Conservation (phyloP, 2,329 filamentous ascomycete genomes). For the Neonectria coccinea region DNA sequence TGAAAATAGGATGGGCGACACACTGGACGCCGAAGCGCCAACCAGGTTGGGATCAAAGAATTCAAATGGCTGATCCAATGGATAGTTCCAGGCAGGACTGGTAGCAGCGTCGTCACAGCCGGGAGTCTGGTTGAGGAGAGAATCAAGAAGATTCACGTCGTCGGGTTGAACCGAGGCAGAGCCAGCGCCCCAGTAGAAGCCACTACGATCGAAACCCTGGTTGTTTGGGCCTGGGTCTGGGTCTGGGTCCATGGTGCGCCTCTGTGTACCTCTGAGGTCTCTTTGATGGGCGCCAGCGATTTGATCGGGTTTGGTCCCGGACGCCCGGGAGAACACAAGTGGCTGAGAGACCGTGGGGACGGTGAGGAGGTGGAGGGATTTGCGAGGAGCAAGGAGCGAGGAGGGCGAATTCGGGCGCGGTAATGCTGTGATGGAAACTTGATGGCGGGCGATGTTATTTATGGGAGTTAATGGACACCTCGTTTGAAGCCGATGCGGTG, state of each 20-base stretch:
- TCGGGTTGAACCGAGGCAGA: neutral
- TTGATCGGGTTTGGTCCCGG: neutral
- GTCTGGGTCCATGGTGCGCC: slow-evolving; percentile 25
- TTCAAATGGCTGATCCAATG: neutral
- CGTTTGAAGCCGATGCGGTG: neutral
- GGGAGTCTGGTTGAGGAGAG: slow-evolving; percentile 27
- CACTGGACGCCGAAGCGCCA: neutral
- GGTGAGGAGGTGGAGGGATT: neutral
- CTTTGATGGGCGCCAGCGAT: neutral
- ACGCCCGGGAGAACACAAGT: too few species aligned
- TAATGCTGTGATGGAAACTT: neutral
- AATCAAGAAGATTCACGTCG: slow-evolving; percentile 34
- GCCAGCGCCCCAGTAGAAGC: neutral
- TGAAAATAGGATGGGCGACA: neutral
- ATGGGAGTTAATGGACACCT: neutral
- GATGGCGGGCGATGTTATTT: neutral
- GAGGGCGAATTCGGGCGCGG: neutral
- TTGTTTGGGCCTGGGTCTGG: neutral
- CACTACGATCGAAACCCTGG: slow-evolving; percentile 5
- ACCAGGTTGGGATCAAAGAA: slow-evolving; percentile 10
- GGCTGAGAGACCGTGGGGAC: too few species aligned
- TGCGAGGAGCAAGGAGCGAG: neutral
- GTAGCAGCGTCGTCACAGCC: slow-evolving; percentile 7
- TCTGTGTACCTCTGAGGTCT: neutral
- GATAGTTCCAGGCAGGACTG: slow-evolving; percentile 28